Base-by-base conservation (phyloP, 306 rosid species). In the Rosa rugosa region DNA sequence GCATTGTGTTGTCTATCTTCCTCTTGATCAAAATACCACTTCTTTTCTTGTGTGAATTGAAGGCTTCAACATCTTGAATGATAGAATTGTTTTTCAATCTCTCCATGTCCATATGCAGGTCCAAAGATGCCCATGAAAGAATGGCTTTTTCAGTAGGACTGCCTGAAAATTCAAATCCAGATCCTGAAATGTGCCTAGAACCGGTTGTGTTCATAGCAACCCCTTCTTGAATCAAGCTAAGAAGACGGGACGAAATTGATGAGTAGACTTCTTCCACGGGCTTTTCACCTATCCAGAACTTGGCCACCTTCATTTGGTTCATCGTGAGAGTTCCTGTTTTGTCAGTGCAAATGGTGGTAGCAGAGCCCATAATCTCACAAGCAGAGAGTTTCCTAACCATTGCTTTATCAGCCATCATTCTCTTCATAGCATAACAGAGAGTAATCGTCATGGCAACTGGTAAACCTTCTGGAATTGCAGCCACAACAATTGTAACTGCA, bases 141-240 rank as follows among this genome's bases (percentile, higher is more conserved):
- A 88, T 88, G 9, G 92, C 92, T 22, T 88, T 84, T 72, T 88
- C 90, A 3, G 92, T 86, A 4, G 92, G 92, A 69, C 85, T 85
- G 1, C 92, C 86, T 3, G 85, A 80, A 70, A 82, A 51, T 50
- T 84, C 90, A 22, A 65, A 14, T 49, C 67, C 78, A 2, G 83
- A 72, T 18, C 23, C 76, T 46, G 10, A 67, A 10, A 4, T 67
- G 40, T 82, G 69, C 42, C 8, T 59, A 73, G 77, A 76, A 2
- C 90, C 90, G 0, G 90, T 88, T 0, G 92, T 86, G 71, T 88
- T 88, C 25, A 88, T n/a, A 71, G 85, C 81, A 13, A 86, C 76
- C 25, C 79, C 88, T 75, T 87, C 88, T 17, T 18, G 77, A 16
- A 85, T 31, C 49, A 81, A 40, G n/a, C 56, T 18, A 0, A 68